These are phyloP conservation scores for Candida ortonii DNA, from an alignment of 805 yeast species.

Conservation along the genomic window DNA sequence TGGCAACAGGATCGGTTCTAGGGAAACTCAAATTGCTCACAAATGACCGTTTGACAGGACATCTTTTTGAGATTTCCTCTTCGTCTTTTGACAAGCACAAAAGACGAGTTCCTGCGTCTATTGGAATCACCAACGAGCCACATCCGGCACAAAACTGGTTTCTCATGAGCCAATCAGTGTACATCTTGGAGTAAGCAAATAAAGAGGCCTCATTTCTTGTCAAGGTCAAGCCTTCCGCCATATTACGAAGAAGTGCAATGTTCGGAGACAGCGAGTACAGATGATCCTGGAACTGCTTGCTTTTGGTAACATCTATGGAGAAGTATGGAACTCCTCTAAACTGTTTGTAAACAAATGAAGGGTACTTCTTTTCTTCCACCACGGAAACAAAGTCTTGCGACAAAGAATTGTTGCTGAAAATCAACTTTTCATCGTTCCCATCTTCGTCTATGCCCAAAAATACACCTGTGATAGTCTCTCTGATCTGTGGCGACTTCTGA, in stretches of 20 bases:
- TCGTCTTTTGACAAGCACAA: slow-evolving; percentile 34
- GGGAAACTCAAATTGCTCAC: slow-evolving; percentile 87
- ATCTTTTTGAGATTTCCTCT: too few species aligned
- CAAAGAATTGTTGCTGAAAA: slow-evolving; percentile 21
- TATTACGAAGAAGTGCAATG: slow-evolving; percentile 3
- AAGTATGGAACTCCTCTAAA: slow-evolving; percentile 63
- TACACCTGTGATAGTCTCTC: slow-evolving; percentile 31
- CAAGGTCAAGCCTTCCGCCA: slow-evolving; percentile 25
- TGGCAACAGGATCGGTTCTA: slow-evolving; percentile 85
- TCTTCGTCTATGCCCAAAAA: slow-evolving; percentile 51
- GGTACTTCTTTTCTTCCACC: slow-evolving; percentile 3
- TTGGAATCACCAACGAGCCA: slow-evolving; percentile 60
- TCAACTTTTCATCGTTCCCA: slow-evolving; percentile 21
- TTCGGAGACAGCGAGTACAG: slow-evolving; percentile 8
- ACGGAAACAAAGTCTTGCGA: slow-evolving; percentile 13
- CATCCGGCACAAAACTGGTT: slow-evolving; percentile 85
- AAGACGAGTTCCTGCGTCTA: slow-evolving; percentile 66
- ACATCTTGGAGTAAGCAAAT: slow-evolving; percentile 79
- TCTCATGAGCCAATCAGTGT: slow-evolving; percentile 77
- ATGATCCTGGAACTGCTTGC: slow-evolving; percentile 16
- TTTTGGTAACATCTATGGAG: slow-evolving; percentile 54
- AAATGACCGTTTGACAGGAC: slow-evolving; percentile 38
- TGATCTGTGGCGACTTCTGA: slow-evolving; percentile 3
- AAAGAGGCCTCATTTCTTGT: slow-evolving; percentile 54
- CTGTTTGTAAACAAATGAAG: slow-evolving; percentile 25